These are phyloP conservation scores for Starmerella geochares DNA, from an alignment of 805 yeast genomes.

Conservation along the genomic window DNA sequence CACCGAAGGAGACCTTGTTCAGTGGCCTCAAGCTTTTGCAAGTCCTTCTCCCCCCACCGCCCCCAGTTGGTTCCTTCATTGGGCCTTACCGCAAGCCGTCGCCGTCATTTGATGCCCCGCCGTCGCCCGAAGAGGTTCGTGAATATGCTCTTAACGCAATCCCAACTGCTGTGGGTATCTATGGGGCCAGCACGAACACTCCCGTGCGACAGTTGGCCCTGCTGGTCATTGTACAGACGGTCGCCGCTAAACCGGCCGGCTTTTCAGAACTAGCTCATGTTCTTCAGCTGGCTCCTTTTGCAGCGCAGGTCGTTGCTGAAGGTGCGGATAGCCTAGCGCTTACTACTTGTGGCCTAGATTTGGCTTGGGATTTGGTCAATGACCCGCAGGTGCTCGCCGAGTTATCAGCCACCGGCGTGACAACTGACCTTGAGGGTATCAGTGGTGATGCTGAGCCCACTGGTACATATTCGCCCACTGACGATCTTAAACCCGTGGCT, in stretches of 20 bases:
- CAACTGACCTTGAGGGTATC: constrained; percentile 11
- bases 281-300: constrained; percentile 15
- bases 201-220: constrained; percentile 20
- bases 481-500: constrained; percentile 10
- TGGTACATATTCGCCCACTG: neutral
- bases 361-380: constrained; percentile 18
- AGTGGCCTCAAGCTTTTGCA: constrained; percentile 19
- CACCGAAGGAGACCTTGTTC: constrained; percentile 17
- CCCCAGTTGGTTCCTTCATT: constrained; percentile 8
- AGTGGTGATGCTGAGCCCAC: neutral
- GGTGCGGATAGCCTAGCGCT: constrained; percentile 12
- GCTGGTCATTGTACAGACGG: constrained; percentile 24
- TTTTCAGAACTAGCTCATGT: constrained; percentile 5
- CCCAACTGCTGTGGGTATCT: constrained; percentile 17
- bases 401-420: constrained; percentile 13
- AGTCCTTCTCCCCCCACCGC: constrained; percentile 17
- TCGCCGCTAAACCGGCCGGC: constrained; percentile 8
- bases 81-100: constrained; percentile 18
- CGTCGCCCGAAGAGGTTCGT: constrained; percentile 1
- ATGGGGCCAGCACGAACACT: constrained; percentile 17
- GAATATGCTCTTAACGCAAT: constrained; percentile 7
- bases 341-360: constrained; percentile 20
- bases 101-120: neutral
- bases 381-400: constrained; percentile 2
- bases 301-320: constrained; percentile 19